Base-by-base conservation (phyloP, 352 stramenopile genomes). In the Globisporangium nodosum region DNA sequence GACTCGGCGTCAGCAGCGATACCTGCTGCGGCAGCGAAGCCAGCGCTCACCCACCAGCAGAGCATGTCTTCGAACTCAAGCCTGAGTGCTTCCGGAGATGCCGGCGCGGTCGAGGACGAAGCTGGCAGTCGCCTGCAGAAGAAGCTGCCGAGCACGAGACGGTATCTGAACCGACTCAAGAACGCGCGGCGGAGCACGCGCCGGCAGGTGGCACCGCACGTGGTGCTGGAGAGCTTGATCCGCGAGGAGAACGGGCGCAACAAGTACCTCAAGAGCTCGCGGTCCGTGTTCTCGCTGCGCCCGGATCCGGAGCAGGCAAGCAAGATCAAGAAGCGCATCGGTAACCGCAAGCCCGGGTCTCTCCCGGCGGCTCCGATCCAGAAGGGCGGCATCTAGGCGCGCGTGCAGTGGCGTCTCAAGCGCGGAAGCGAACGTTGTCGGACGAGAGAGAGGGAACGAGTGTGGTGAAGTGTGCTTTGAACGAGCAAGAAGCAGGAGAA, bases 221-320 rank as follows among this genome's bases (percentile, higher is more conserved):
- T 90, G n/a, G 77, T 92, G 51, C 60, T 92, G 6, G 80, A 92
- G 59, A 92, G 82, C 75, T 64, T 92, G 30, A 87, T 90, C 45
- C 82, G 81, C 11, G 81, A 92, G 61, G 82, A 92, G 52, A 85
- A 80, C 20, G 81, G 80, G 0, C 78, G 78, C 52, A 90, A 90
- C 69, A 88, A 88, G 55, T 92, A 90, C 64, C 73, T 90, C 50
- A 92, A 92, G 77, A 90, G 82, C 64, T 89, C 82, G 13, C 80
- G 79, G 40, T 74, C 76, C 30, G 78, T 87, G 15, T 89, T 90
- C 52, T 90, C 80, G 49, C 64, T 92, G 43, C 71, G 74, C 33
- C 82, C 82, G 33, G 78, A 90, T 64, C 78, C 82, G n/a, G 79
- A 92, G 55, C 75, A 87, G 51, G 81, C 77, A 55, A 75, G 73